Evolutionary conservation across 345 rosid genomes (phyloP).

Genomic region (Tarenaya hassleriana): DNA sequence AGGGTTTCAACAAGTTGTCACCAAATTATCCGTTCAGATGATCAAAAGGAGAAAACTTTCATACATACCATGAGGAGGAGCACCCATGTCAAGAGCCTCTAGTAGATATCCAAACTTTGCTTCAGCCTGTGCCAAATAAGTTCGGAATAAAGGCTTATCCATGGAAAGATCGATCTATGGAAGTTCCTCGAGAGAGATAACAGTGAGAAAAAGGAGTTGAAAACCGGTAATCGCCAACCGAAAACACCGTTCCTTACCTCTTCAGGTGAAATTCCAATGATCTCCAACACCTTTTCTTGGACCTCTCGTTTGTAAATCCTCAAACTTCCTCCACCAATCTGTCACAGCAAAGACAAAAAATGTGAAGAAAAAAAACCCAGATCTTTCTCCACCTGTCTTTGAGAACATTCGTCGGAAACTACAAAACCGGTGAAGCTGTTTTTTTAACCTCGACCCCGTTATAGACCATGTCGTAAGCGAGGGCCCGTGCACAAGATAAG

Average conservation of each 20-base stretch:
- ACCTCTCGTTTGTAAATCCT: conserved; percentile 84
- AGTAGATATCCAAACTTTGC: conserved; percentile 88
- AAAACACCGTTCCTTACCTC: conserved; percentile 41
- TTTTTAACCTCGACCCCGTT: conserved; percentile 84
- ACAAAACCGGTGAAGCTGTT: conserved; percentile 11
- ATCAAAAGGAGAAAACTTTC: too few relatives aligned
- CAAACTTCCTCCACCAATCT: conserved; percentile 99
- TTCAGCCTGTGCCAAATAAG: conserved; percentile 65
- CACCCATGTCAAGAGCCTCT: conserved; percentile 98
- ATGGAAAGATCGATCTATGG: background rate
- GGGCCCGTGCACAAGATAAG: conserved; percentile 86
- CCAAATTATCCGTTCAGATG: too few relatives aligned
- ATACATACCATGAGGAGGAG: conserved; percentile 98
- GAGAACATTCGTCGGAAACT: too few relatives aligned
- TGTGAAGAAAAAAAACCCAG: conserved; percentile 2
- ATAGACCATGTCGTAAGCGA: conserved; percentile 97
- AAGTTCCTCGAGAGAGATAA: background rate
- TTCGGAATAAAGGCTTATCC: conserved; percentile 2
- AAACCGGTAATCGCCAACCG: too few relatives aligned
- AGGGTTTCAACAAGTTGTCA: too few relatives aligned
- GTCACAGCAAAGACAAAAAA: conserved; percentile 20
- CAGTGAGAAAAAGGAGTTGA: too few relatives aligned
- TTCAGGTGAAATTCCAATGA: conserved; percentile 67
- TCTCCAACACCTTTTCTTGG: conserved; percentile 82
- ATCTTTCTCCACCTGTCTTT: too few relatives aligned